Conservation (phyloP, 106 monocot species). For the Apostasia shenzhenica region DNA sequence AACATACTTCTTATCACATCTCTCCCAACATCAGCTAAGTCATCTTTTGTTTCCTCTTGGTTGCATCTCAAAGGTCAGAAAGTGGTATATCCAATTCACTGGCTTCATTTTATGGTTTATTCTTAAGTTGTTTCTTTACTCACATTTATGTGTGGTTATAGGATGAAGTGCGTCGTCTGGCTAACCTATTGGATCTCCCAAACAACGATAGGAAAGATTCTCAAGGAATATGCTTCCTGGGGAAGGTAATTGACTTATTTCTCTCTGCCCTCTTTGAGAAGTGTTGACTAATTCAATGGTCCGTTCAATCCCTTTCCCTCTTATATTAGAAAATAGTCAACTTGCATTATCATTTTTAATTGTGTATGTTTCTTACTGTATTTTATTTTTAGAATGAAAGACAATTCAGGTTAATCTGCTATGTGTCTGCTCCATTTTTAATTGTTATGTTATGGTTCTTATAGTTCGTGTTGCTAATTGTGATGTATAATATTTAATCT, state of each 20-base stretch:
- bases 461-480: too few relatives aligned
- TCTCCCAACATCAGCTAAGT: constrained; percentile 78
- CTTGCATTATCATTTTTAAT: too few relatives aligned
- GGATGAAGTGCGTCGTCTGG: constrained; percentile 87
- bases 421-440: too few relatives aligned
- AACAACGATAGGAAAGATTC: constrained; percentile 94
- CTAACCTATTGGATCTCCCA: constrained; percentile 68
- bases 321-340: too few relatives aligned
- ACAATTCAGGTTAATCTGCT: too few relatives aligned
- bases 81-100: neutral
- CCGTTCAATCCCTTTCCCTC: too few relatives aligned
- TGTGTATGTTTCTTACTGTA: too few relatives aligned
- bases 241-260: constrained; percentile 49
- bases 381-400: too few relatives aligned
- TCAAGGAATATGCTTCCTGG: constrained; percentile 97
- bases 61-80: constrained; percentile 66
- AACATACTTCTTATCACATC: constrained; percentile 96
- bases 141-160: constrained; percentile 13
- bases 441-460: too few relatives aligned
- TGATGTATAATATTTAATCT: too few relatives aligned
- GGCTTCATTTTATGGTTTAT: neutral
- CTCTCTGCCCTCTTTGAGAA: too few relatives aligned
- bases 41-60: constrained; percentile 95
- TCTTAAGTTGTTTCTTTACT: neutral
- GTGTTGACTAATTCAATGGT: too few relatives aligned